Evolutionary conservation across 768 basidiomycete species (phyloP), one percentile per base, ranked within the genome.

Genomic region (Russula lepida): DNA sequence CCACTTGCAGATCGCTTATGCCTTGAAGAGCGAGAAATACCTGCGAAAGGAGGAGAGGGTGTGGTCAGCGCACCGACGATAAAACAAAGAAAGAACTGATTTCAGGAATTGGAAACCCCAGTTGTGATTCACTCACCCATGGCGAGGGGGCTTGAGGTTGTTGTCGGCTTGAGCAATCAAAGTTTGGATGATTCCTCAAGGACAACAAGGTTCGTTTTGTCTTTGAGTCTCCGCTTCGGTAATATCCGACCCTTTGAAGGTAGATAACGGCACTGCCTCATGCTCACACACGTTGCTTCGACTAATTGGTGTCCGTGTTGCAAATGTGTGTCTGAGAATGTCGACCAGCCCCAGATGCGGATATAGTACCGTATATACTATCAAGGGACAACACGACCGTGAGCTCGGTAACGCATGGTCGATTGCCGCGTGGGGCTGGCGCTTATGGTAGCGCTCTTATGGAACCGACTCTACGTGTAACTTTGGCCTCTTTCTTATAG

Each of bases 1-100:
- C 92, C 95, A 52, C 92, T 87, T 69, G 84, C 88, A 68, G 93
- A 89, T 74, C 95, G 92, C 79, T 98, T 98, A 84, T 98, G 93
- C 74, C 95, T 84, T 71, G 94, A 95, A 67, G 93, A 84, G 71
- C 95, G 89, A 72, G 95, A 90, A 75, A 98, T 98, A 92, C 95
- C 95, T 93, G 69, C 27, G 57, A 3, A 27, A n/a, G 12, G 21
- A 28, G 25, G 4, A 43, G 51, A 41, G 2, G 33, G 8, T 25
- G n/a, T 46, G 33, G n/a, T 39, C n/a, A 47, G 33, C 8, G 21
- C 17, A 48, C 4, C 13, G 9, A 25, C 30, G 19, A 41, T 21
- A 3, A 54, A 3, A 54, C 13, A 28, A 50, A 23, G 7, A 11
- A 25, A 30, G 30, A 56, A 49, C 60, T 61, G 25, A 13, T 7